Conservation (phyloP, 148 eudicot genomes). For the Chenopodium quinoa region DNA sequence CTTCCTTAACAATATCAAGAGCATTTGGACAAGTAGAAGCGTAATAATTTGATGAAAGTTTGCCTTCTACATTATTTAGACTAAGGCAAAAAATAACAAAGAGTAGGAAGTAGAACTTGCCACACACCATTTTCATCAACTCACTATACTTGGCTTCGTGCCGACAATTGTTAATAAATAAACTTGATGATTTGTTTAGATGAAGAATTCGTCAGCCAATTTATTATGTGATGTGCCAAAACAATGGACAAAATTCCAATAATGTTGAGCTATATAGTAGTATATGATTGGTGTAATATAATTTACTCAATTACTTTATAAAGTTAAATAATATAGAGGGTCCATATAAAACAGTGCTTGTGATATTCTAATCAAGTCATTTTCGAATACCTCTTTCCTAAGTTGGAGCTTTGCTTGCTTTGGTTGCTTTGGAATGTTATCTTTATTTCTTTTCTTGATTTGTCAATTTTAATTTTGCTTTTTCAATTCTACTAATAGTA, state of each 20-base stretch:
- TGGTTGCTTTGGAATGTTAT: constrained; percentile 8
- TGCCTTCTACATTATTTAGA: constrained; percentile 1
- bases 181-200: background rate
- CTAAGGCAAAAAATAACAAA: constrained; percentile 2
- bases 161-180: constrained; percentile 4
- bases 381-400: constrained; percentile 7
- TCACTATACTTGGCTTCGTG: background rate
- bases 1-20: constrained; percentile 17
- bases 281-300: background rate
- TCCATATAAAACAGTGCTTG: background rate
- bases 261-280: background rate
- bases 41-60: constrained; percentile 23
- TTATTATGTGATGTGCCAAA: background rate
- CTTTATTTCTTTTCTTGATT: background rate
- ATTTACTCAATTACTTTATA: background rate
- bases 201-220: background rate
- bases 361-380: constrained; percentile 3
- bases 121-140: constrained; percentile 15
- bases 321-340: background rate
- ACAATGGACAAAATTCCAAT: background rate
- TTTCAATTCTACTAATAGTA: background rate
- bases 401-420: constrained; percentile 6
- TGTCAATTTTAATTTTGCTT: background rate
- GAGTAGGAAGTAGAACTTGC: background rate
- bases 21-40: constrained; percentile 29